Conservation (phyloP, 768 basidiomycete genomes). For the Rhodosporidiobolus odoratus region DNA sequence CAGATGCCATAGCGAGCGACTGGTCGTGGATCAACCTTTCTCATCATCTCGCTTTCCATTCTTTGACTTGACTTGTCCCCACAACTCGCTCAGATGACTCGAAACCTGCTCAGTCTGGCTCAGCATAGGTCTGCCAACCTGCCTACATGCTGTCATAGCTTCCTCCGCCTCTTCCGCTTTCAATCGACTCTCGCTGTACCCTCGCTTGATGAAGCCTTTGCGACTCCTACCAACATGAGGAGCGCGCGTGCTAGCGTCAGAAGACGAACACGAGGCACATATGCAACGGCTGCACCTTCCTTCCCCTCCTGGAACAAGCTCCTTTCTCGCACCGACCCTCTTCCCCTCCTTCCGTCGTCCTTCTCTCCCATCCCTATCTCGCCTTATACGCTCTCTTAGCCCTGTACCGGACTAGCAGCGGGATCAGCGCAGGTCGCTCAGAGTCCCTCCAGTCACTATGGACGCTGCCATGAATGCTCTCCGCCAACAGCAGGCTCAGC, state of each 20-base stretch:
- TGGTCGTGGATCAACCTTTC: background rate
- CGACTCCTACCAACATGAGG: background rate
- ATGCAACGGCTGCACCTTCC: background rate
- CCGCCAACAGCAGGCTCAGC: background rate
- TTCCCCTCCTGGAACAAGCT: background rate
- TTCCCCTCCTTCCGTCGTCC: background rate
- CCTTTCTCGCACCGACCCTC: background rate
- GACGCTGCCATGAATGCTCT: background rate
- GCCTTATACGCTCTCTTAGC: background rate
- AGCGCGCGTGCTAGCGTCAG: background rate
- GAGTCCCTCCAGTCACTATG: background rate
- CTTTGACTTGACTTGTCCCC: too few species aligned
- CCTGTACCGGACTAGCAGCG: too few species aligned
- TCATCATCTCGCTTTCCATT: background rate
- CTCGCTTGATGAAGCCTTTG: background rate
- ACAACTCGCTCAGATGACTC: too few species aligned
- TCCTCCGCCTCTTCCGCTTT: background rate
- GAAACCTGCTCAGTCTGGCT: background rate
- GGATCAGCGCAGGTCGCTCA: background rate
- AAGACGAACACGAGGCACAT: too few species aligned
- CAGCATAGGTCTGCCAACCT: background rate
- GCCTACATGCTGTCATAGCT: too few species aligned
- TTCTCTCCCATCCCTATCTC: background rate
- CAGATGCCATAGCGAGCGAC: constrained; percentile 15
- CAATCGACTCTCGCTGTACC: background rate